Evolutionary conservation across 495 filamentous ascomycete genomes (phyloP), one percentile per base, ranked within the genome.

Genomic region (Penicillium goetzii): DNA sequence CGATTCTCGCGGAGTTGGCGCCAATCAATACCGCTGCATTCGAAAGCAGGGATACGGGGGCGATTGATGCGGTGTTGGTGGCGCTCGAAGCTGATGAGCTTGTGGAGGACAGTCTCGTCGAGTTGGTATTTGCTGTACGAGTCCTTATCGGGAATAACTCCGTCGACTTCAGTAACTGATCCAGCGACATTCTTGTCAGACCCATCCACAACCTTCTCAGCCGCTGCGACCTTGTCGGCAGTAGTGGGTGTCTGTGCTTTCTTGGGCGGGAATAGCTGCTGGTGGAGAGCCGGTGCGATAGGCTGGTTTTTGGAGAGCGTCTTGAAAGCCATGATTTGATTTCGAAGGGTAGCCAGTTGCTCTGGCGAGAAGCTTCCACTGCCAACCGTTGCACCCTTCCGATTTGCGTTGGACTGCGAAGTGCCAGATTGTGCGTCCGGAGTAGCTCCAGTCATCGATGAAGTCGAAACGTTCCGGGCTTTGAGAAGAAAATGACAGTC

Each of bases 261-360:
- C 51, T 90, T 88, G 14, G 88, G 85, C 25, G 87, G 81, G 67
- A 92, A 93, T 4, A 96, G 83, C 62, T 88, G 85, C 68, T 91
- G 88, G 71, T 93, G 89, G 41, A 93, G 80, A 45, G 81, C 78
- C n/a, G 81, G 73, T 2, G 92, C 90, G 17, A 97, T 86, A 0
- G 91, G 85, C 28, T 87, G 80, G 59, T 95, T 95, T 74, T 92
- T 95, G 12, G 88, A 86, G 1, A 97, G 80, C 65, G 88, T 80
- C 74, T 92, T 91, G 79, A 96, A 96, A 7, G 91, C 91, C 64
- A 85, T 75, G 47, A 96, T 94, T 71, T 97, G 93, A 50, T 87
- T 86, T 36, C 89, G 81, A 10, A 96, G 82, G 2, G 85, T 85
- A 30, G 80, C 78, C 40, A 96, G 75, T 67, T 97, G 92, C 50